Evolutionary conservation across 2,329 filamentous ascomycete genomes (phyloP), one percentile per base, ranked within the genome.

Genomic region (Penicillium thymicola): DNA sequence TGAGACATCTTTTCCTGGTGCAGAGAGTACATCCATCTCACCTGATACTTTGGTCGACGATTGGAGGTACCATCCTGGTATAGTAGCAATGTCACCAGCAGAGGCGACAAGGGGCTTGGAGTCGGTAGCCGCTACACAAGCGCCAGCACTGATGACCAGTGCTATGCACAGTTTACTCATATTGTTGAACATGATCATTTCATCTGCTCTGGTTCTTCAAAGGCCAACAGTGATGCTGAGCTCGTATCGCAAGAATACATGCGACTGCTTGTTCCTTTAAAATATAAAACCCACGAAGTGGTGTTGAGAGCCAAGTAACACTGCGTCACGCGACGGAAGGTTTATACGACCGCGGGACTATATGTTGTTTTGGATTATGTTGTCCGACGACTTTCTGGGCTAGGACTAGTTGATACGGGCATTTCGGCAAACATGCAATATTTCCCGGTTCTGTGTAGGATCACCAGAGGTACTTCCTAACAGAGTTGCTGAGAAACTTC

Each of bases 11-110:
- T 77, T 59, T 0, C 78, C 78, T 0, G 76, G 67, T 16, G 60
- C 62, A 0, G 82, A 83, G 37, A 82, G 65, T 0, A 59, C 58
- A 4, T 66, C 57, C 13, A 80, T 61, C 51, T 79, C 67, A 13
- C 64, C 65, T 2, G 71, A 68, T 5, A 71, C 68, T 36, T 68
- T 60, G 2, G 76, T 71, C 0, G 76, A 70, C 0, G 81, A 81
- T 54, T 81, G 76, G 18, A 85, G 63, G 55, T 79, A 71, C 82
- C 82, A 85, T 58, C 67, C 68, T n/a, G 71, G 66, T 16, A 75
- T 66, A 23, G 61, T 48, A 1, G 55, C 55, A 4, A 41, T 62
- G 16, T 72, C 64, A 16, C 72, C 71, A 5, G 71, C 53, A 0
- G 52, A 51, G 4, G 65, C 61, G 5, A 70, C 61, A 14, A 68